Percentiles rank a stretch among this genome's conserved stretches.
Conservation (phyloP, 495 filamentous ascomycete species). For the Jackrogersella minutella region DNA sequence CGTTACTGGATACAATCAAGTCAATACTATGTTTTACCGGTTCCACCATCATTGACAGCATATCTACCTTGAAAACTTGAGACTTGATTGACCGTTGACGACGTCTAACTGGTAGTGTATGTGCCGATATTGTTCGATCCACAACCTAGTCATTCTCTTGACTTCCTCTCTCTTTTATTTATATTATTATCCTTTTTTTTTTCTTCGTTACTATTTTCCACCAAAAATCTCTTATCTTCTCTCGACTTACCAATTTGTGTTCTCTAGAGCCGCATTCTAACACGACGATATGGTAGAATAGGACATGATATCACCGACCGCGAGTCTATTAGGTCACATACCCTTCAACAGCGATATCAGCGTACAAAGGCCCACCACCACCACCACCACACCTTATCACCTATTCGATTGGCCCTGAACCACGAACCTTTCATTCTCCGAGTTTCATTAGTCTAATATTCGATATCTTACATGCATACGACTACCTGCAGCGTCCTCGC, state of each 20-base stretch:
- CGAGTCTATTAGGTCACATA: neutral
- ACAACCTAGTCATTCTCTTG: too few relatives aligned
- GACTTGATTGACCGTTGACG: neutral
- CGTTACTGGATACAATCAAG: constrained; percentile 14
- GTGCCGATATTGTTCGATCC: neutral
- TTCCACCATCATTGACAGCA: constrained; percentile 15
- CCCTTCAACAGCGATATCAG: constrained; percentile 1
- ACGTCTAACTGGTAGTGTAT: neutral
- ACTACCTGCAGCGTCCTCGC: neutral
- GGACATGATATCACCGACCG: constrained; percentile 15
- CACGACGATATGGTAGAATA: constrained; percentile 5
- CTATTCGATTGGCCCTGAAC: neutral
- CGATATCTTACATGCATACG: constrained; percentile 17
- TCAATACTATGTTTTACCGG: constrained; percentile 28
- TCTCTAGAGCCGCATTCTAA: constrained; percentile 17
- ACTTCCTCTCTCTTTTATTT: too few relatives aligned
- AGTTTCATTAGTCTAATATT: constrained; percentile 4
- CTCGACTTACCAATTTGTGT: neutral
- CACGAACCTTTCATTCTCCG: neutral
- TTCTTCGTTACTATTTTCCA: neutral
- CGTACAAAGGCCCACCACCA: neutral
- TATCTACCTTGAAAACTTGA: neutral
- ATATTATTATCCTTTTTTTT: too few relatives aligned
- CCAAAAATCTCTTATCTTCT: neutral
- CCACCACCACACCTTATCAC: neutral